These are phyloP conservation scores for Diaporthe aspalathi DNA, from an alignment of 2,329 filamentous ascomycete genomes.

Conservation along the genomic window DNA sequence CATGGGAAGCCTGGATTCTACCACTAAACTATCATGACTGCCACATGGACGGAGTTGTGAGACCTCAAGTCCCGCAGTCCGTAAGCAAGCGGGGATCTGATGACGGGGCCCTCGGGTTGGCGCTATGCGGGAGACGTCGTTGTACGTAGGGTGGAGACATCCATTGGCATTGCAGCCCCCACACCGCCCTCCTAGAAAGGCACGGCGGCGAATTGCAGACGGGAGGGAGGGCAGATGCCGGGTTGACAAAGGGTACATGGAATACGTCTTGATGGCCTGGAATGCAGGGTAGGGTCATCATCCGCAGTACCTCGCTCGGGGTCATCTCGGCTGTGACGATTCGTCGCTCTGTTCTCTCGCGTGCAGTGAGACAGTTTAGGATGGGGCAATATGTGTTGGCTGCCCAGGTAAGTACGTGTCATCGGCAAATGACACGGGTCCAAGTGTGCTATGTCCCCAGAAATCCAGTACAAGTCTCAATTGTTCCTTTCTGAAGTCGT, in stretches of 20 bases:
- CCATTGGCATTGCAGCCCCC: not conserved
- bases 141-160: not conserved
- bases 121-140: not conserved
- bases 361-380: no score
- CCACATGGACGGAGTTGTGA: not conserved
- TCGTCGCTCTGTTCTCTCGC: no score
- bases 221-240: not conserved
- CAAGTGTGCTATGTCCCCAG: not conserved
- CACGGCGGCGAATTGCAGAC: not conserved
- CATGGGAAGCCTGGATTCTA: constrained; percentile 33
- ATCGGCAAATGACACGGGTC: not conserved
- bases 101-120: not conserved
- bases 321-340: no score
- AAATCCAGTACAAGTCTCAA: not conserved
- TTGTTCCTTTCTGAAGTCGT: not conserved
- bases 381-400: not conserved
- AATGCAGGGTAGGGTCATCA: no score
- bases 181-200: not conserved
- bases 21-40: constrained; percentile 31
- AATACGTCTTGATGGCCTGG: not conserved
- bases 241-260: not conserved
- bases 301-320: not conserved
- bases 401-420: no score
- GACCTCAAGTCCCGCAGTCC: not conserved
- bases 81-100: not conserved